Evolutionary conservation across 2,329 filamentous ascomycete species (phyloP), one percentile per base, ranked within the genome.

Genomic region (Rutstroemia sydowiana): DNA sequence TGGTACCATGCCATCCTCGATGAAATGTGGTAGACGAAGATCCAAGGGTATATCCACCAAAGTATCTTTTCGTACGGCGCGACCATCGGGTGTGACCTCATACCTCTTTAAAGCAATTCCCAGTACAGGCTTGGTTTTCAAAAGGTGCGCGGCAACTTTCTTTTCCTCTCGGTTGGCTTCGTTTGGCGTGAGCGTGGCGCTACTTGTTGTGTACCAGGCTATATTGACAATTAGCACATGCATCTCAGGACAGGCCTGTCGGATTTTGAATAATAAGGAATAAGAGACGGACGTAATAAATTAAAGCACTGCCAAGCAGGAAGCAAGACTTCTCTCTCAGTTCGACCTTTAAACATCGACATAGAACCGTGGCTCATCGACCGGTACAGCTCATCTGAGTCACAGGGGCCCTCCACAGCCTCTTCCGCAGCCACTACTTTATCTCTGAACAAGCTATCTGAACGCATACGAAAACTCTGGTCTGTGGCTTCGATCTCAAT

Each of bases 71-170:
- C 88, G 79, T 55, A 80, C 77, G 1, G 87, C 82, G 37, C 77
- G 73, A 5, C 89, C 88, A 26, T 81, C 75, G 13, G 81, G 74
- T 5, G 81, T 80, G 74, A 92, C 85, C 18, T 80, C 82, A 65
- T 97, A 98, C 56, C 93, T 80, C 66, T 97, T 97, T 32, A 97
- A 73, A 63, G 91, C 96, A 53, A 98, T 90, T 2, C 91, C 92
- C 3, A 98, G 79, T 1, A 96, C 86, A 1, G 93, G 93, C 11
- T 88, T 78, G 64, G 82, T 81, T 31, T 85, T 79, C 30, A 87
- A 85, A 63, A 97, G 95, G 64, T 95, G 91, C 48, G 83, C 81
- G n/a, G 87, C 89, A 9, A 96, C 87, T 62, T 95, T 89, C 2
- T 82, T 78, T 65, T 95, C 87, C 55, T 77, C 79, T 23, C 71